Percentiles rank a stretch among this genome's conserved stretches.
These are phyloP conservation scores for Malus hybrid DNA, from an alignment of 331 rosid genomes.

Conservation along the genomic window DNA sequence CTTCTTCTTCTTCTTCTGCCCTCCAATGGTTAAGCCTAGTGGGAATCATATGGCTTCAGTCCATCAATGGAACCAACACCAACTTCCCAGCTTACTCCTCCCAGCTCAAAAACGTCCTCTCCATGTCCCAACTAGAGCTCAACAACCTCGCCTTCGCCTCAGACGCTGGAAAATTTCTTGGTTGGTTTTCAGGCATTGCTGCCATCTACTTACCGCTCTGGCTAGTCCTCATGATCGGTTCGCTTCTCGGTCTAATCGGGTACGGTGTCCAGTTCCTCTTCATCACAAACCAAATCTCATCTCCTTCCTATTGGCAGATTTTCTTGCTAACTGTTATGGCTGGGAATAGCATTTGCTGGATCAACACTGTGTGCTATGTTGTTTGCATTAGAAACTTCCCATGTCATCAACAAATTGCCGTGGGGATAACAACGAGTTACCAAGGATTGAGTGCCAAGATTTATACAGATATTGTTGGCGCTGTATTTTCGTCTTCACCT, in stretches of 20 bases:
- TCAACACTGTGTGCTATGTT: conserved; percentile 77
- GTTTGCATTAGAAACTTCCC: conserved; percentile 57
- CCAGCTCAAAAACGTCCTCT: conserved; percentile 54
- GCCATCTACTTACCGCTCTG: conserved; percentile 61
- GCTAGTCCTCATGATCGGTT: conserved; percentile 76
- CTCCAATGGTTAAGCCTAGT: conserved; percentile 87
- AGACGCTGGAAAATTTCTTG: conserved; percentile 82
- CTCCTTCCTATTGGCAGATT: conserved; percentile 48
- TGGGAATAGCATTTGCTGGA: conserved; percentile 96
- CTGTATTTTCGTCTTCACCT: conserved; percentile 17
- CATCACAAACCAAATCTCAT: conserved; percentile 37
- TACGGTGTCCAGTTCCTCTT: conserved; percentile 80
- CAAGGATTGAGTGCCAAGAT: conserved; percentile 85
- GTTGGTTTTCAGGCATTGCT: conserved; percentile 78
- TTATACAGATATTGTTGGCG: conserved; percentile 47
- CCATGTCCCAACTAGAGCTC: conserved; percentile 75
- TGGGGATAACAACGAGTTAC: conserved; percentile 73
- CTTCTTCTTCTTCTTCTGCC: conserved; percentile 27
- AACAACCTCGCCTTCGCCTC: conserved; percentile 93
- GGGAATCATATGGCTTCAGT: conserved; percentile 79
- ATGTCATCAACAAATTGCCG: conserved; percentile 42
- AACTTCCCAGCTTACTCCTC: conserved; percentile 86
- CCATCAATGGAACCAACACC: conserved; percentile 81
- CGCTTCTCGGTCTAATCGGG: conserved; percentile 57
- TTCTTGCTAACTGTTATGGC: conserved; percentile 66